Conservation (phyloP, 108 stramenopile species). For the Pelagomonas calceolata region DNA sequence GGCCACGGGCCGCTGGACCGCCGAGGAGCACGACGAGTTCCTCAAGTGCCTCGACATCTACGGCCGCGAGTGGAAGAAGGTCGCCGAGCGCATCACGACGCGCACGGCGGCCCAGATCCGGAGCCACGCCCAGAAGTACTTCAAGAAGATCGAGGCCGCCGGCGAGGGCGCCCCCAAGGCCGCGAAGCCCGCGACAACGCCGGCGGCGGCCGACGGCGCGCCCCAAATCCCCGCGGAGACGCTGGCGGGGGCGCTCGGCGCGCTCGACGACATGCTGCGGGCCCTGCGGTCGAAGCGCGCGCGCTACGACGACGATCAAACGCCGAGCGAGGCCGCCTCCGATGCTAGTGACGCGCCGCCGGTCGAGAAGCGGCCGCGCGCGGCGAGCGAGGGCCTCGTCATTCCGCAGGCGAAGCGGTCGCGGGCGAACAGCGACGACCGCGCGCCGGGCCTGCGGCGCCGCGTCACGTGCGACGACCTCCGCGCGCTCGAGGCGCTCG, state of each 20-base stretch:
- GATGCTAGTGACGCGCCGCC: too few relatives aligned
- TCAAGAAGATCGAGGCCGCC: slow-evolving; percentile 31
- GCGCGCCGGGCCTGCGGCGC: too few relatives aligned
- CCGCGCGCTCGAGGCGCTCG: too few relatives aligned
- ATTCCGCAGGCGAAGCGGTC: too few relatives aligned
- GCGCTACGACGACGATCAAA: too few relatives aligned
- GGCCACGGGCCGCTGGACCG: slow-evolving; percentile 80
- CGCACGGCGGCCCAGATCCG: slow-evolving; percentile 65
- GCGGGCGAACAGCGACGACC: too few relatives aligned
- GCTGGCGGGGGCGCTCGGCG: not conserved
- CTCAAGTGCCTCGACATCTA: slow-evolving; percentile 64
- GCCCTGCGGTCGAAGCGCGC: too few relatives aligned
- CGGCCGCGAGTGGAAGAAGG: slow-evolving; percentile 84
- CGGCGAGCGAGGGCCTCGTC: too few relatives aligned
- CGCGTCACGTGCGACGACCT: too few relatives aligned
- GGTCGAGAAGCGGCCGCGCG: too few relatives aligned
- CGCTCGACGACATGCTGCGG: too few relatives aligned
- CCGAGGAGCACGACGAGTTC: slow-evolving; percentile 74
- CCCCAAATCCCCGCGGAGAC: not conserved
- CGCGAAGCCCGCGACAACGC: not conserved
- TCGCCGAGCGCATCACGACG: slow-evolving; percentile 52
- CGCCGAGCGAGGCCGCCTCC: too few relatives aligned
- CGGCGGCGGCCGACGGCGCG: not conserved
- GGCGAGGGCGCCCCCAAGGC: not conserved
- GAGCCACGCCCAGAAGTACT: slow-evolving; percentile 76